Conservation (phyloP, 345 rosid genomes). For the Leavenworthia alabamica region DNA sequence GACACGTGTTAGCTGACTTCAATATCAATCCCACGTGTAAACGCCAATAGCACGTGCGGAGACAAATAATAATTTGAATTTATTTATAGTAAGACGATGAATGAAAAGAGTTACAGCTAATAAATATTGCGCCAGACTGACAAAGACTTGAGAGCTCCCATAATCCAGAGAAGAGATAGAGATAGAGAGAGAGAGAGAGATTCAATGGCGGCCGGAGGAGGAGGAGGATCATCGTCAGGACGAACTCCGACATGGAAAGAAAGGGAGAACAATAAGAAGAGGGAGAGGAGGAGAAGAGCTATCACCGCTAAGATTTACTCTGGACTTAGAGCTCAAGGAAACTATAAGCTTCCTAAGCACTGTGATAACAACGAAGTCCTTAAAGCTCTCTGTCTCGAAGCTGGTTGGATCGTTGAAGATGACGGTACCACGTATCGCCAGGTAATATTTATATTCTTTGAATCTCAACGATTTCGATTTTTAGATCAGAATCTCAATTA, state of each 20-base stretch:
- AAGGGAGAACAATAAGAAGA: slow-evolving; percentile 87
- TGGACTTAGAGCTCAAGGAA: slow-evolving; percentile 85
- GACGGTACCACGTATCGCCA: slow-evolving; percentile 92
- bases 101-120: slow-evolving; percentile 20
- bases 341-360: slow-evolving; percentile 83
- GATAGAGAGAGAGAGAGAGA: slow-evolving; percentile 36
- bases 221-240: slow-evolving; percentile 37
- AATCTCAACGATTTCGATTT: not conserved
- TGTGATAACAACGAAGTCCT: slow-evolving; percentile 96
- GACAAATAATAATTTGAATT: slow-evolving; percentile 4
- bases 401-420: slow-evolving; percentile 92
- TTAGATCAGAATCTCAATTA: not conserved
- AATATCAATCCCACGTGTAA: slow-evolving; percentile 7
- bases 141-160: slow-evolving; percentile 5
- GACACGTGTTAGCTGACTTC: slow-evolving; percentile 33
- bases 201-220: slow-evolving; percentile 41
- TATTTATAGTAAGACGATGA: not conserved
- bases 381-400: slow-evolving; percentile 82
- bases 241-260: slow-evolving; percentile 94
- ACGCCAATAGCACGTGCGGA: slow-evolving; percentile 28
- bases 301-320: slow-evolving; percentile 86
- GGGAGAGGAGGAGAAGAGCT: slow-evolving; percentile 90
- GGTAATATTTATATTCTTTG: slow-evolving; percentile 37
- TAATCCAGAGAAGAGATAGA: not conserved
- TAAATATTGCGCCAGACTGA: slow-evolving; percentile 24